These are phyloP conservation scores for Cicer yamashitae DNA, from an alignment of 306 rosid genomes.

Conservation along the genomic window DNA sequence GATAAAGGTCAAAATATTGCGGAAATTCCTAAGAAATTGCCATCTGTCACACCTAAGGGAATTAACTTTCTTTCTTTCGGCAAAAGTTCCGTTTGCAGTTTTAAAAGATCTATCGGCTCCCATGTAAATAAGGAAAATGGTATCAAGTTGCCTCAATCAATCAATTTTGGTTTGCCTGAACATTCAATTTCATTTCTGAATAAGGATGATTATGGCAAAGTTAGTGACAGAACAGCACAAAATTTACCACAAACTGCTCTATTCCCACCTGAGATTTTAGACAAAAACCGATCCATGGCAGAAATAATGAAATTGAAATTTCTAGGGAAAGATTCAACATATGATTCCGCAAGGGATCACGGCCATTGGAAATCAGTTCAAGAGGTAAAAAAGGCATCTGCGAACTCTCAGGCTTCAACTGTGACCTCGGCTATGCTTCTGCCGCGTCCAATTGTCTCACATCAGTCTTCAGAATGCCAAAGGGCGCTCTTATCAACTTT, in stretches of 20 bases:
- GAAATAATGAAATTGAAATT: conserved; percentile 45
- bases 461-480: conserved; percentile 56
- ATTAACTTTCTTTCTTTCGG: conserved; percentile 75
- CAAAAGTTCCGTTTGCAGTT: conserved; percentile 50
- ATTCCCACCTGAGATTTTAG: conserved; percentile 41
- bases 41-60: conserved; percentile 63
- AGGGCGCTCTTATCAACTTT: conserved; percentile 68
- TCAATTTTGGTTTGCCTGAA: conserved; percentile 40
- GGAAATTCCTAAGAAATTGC: conserved; percentile 45
- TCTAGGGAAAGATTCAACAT: conserved; percentile 46
- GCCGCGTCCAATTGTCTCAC: conserved; percentile 47
- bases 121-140: conserved; percentile 38
- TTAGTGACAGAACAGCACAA: conserved; percentile 42
- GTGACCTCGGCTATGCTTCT: conserved; percentile 43
- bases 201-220: conserved; percentile 39
- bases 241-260: conserved; percentile 40
- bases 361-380: conserved; percentile 40
- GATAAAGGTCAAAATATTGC: conserved; percentile 44
- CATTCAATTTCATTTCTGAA: conserved; percentile 25
- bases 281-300: conserved; percentile 44
- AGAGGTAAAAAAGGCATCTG: conserved; percentile 42
- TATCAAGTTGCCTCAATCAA: conserved; percentile 32
- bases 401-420: conserved; percentile 46
- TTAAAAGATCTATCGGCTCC: conserved; percentile 47
- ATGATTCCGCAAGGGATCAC: conserved; percentile 41